A percentile compares a stretch with the other conserved stretches of the same genome.
Conservation (phyloP, 75 land plant genomes). For the Picea glauca region DNA sequence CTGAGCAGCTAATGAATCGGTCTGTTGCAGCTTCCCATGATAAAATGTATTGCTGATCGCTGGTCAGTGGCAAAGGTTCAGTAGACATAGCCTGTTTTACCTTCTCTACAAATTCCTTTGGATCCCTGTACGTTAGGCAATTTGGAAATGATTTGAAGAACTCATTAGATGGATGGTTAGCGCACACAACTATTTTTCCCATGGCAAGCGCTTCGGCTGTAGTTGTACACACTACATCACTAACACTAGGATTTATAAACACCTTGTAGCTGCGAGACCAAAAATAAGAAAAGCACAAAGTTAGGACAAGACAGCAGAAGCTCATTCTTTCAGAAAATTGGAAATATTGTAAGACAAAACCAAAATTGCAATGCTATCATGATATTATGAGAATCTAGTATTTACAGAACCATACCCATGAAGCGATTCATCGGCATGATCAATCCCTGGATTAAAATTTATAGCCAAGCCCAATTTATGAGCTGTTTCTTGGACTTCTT, state of each 20-base stretch:
- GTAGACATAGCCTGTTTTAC: constrained; percentile 46
- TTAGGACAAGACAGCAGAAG: not conserved
- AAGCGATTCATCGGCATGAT: constrained; percentile 73
- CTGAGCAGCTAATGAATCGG: constrained; percentile 52
- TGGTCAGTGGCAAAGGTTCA: constrained; percentile 54
- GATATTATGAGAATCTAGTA: not conserved
- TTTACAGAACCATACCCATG: constrained; percentile 52
- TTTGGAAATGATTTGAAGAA: constrained; percentile 90
- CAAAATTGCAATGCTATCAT: constrained; percentile 3
- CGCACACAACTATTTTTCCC: constrained; percentile 91
- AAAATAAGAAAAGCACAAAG: not conserved
- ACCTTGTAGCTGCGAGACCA: constrained; percentile 65
- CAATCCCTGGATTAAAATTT: constrained; percentile 67
- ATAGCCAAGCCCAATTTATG: constrained; percentile 45
- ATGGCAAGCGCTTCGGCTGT: constrained; percentile 92
- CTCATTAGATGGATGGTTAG: constrained; percentile 84
- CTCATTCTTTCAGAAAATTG: not conserved
- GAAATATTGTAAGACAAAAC: not conserved
- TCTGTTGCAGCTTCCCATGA: constrained; percentile 96
- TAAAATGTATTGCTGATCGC: constrained; percentile 46
- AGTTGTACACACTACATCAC: constrained; percentile 89
- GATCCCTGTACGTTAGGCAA: constrained; percentile 45
- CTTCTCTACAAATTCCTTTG: constrained; percentile 48
- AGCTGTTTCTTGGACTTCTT: constrained; percentile 50
- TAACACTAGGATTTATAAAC: constrained; percentile 84